phyloP scores from a whole-genome alignment of 768 basidiomycete species.

The Megacollybia marginata region DNA sequence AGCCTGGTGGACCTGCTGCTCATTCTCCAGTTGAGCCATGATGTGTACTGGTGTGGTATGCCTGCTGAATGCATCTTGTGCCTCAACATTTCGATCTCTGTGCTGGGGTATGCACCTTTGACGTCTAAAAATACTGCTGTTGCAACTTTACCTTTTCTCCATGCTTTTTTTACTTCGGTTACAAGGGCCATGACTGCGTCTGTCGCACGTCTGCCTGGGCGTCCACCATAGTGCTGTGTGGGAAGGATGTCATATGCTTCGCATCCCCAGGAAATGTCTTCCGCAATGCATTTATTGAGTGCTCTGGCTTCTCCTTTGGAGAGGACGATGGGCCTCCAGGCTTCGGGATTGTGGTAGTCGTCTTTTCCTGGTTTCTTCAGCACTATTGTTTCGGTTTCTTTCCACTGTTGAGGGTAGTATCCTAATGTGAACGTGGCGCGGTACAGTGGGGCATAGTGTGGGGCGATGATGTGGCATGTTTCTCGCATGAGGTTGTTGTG shows the following conservation, averaged over 20 bases:
- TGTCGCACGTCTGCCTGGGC: not conserved
- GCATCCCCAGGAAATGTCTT: not conserved
- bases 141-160: not conserved
- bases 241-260: not conserved
- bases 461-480: not conserved
- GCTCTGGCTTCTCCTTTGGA: not conserved
- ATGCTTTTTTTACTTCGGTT: not conserved
- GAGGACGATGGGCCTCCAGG: not conserved
- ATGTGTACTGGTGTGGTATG: too few relatives aligned
- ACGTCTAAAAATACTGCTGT: not conserved
- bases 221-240: not conserved
- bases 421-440: not conserved
- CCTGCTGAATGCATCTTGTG: too few relatives aligned
- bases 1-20: too few relatives aligned
- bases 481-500: not conserved
- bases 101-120: not conserved
- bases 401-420: not conserved
- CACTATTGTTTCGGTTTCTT: not conserved
- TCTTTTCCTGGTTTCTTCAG: not conserved
- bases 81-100: too few relatives aligned
- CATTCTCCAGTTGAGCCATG: too few relatives aligned
- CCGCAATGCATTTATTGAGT: not conserved
- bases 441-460: not conserved
- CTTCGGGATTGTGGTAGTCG: not conserved
- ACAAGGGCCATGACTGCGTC: not conserved